phyloP scores from a whole-genome alignment of 306 rosid genomes.

The Gillenia trifoliata region DNA sequence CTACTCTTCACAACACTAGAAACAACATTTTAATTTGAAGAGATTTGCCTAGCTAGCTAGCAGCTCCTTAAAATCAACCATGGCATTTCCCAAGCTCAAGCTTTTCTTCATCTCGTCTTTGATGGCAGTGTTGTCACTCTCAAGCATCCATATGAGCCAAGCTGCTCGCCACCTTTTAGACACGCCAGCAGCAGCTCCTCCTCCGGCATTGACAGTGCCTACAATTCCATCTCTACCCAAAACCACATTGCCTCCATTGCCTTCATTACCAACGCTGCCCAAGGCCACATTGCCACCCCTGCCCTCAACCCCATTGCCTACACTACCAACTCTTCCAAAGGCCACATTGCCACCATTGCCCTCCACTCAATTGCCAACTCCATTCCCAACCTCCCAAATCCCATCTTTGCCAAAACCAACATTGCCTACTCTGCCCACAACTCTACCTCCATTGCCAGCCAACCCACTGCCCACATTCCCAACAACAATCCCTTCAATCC shows the following conservation, averaged over 20 bases:
- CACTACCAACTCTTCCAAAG: constrained; percentile 10
- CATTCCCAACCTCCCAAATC: constrained; percentile 4
- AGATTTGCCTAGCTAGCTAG: neutral
- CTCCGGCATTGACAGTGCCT: constrained; percentile 1
- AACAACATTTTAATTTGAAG: neutral
- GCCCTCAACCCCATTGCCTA: constrained; percentile 14
- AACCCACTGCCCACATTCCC: constrained; percentile 2
- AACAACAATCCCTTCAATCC: constrained; percentile 4
- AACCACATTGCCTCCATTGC: constrained; percentile 14
- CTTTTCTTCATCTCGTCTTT: neutral
- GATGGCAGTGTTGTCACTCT: neutral
- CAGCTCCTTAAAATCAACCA: neutral
- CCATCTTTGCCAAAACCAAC: neutral
- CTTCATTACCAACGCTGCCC: constrained; percentile 9
- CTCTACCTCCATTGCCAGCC: constrained; percentile 4
- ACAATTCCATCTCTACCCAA: constrained; percentile 4
- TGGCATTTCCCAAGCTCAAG: neutral
- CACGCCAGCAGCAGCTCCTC: neutral
- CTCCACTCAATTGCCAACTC: neutral
- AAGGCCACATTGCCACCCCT: constrained; percentile 11
- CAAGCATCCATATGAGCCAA: neutral
- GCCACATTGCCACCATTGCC: constrained; percentile 9
- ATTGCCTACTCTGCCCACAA: neutral
- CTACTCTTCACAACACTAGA: neutral
- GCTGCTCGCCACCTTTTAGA: constrained; percentile 20